These are phyloP conservation scores for Strobilomyces dryophilus DNA, from an alignment of 768 basidiomycete genomes.

Conservation along the genomic window DNA sequence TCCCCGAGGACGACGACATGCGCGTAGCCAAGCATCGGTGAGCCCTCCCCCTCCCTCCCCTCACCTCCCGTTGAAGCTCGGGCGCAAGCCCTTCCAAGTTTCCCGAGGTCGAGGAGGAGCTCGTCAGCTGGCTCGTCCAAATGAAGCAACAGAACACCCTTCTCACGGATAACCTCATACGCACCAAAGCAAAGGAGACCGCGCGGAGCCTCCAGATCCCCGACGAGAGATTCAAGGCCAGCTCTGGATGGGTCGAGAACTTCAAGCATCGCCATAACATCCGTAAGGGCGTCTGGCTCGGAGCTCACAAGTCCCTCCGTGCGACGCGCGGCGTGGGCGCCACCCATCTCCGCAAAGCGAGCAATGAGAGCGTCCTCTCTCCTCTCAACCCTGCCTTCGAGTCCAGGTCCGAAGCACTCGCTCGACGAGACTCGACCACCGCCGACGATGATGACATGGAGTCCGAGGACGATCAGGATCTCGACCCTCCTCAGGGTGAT, in stretches of 20 bases:
- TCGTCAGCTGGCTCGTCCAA: conserved; percentile 57
- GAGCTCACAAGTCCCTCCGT: conserved; percentile 35
- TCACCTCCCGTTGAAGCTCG: conserved; percentile 5
- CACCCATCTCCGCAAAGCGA: conserved; percentile 35
- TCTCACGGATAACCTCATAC: conserved; percentile 63
- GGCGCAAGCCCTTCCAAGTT: conserved; percentile 68
- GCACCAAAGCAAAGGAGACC: conserved; percentile 64
- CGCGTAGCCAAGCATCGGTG: conserved; percentile 71
- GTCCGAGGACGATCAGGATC: conserved; percentile 33
- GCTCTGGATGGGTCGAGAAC: conserved; percentile 88
- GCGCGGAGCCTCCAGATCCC: conserved; percentile 52
- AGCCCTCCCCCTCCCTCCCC: conserved; percentile 6
- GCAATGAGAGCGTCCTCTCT: conserved; percentile 33
- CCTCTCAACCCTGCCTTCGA: conserved; percentile 40
- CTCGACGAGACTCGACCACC: conserved; percentile 24
- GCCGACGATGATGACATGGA: conserved; percentile 36
- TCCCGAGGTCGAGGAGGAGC: conserved; percentile 66
- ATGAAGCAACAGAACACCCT: conserved; percentile 43
- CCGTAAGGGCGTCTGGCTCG: conserved; percentile 56
- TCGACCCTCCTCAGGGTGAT: conserved; percentile 23
- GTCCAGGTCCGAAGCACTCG: conserved; percentile 27
- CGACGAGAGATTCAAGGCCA: conserved; percentile 84
- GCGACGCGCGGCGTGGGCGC: conserved; percentile 28
- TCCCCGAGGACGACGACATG: conserved; percentile 54
- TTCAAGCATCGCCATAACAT: conserved; percentile 84